Conservation (phyloP, 2,329 filamentous ascomycete genomes). For the Fusarium sp. region DNA sequence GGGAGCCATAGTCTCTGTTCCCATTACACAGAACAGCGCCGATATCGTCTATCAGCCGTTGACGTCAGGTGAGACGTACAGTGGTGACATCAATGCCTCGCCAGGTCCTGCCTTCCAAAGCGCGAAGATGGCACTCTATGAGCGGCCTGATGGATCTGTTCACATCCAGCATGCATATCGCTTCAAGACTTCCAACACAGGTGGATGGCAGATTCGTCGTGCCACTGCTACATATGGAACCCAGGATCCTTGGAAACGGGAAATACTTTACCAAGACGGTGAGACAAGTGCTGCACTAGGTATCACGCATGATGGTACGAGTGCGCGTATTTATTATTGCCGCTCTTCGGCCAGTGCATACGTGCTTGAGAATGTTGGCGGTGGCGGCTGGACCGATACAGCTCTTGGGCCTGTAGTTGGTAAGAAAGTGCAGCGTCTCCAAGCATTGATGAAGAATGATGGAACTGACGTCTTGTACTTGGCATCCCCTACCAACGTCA, state of each 20-base stretch:
- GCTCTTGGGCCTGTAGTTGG: slow-evolving; percentile 9
- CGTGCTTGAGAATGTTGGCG: slow-evolving; percentile 26
- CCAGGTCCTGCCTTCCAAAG: slow-evolving; percentile 16
- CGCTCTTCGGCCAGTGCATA: slow-evolving; percentile 6
- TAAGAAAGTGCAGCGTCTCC: slow-evolving; percentile 21
- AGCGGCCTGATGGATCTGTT: background rate
- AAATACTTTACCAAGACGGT: slow-evolving; percentile 6
- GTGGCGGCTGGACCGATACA: slow-evolving; percentile 15
- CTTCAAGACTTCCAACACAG: slow-evolving; percentile 5
- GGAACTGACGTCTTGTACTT: slow-evolving; percentile 28
- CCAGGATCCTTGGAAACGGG: slow-evolving; percentile 5
- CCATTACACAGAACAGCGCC: slow-evolving; percentile 15
- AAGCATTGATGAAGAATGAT: slow-evolving; percentile 19
- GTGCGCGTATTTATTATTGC: slow-evolving; percentile 15
- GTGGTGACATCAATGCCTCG: slow-evolving; percentile 10
- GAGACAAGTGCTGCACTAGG: slow-evolving; percentile 15
- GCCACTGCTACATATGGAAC: slow-evolving; percentile 12
- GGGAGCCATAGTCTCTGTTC: background rate
- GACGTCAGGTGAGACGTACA: slow-evolving; percentile 38
- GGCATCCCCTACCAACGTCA: slow-evolving; percentile 16
- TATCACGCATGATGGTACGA: slow-evolving; percentile 16
- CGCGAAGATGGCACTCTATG: slow-evolving; percentile 17
- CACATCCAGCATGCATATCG: slow-evolving; percentile 18
- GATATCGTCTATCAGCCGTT: slow-evolving; percentile 29
- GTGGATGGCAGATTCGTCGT: slow-evolving; percentile 12